These are phyloP conservation scores for Saraca asoca DNA, from an alignment of 331 rosid genomes.

Conservation along the genomic window DNA sequence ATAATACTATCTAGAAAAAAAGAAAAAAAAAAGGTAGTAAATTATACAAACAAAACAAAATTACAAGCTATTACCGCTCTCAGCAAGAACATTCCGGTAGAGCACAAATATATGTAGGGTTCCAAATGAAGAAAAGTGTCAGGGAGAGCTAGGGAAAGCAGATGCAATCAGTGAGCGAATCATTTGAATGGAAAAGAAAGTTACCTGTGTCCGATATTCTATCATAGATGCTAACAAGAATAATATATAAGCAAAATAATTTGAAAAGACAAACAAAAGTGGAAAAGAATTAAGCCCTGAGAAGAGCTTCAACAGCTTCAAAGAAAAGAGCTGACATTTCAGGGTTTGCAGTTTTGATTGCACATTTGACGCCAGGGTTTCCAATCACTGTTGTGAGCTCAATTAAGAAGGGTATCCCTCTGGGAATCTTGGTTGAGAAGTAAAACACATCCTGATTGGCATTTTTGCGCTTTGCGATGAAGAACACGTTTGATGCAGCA, in stretches of 20 bases:
- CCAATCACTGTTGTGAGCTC: slow-evolving; percentile 79
- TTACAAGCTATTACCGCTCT: slow-evolving; percentile 11
- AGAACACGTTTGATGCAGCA: slow-evolving; percentile 81
- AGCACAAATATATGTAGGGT: slow-evolving; percentile 16
- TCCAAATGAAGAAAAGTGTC: slow-evolving; percentile 25
- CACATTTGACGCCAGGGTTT: slow-evolving; percentile 85
- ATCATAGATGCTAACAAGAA: slow-evolving; percentile 45
- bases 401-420: slow-evolving; percentile 75
- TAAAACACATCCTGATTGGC: slow-evolving; percentile 96
- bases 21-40: slow-evolving; percentile 7
- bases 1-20: no score
- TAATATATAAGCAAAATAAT: slow-evolving; percentile 40
- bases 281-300: slow-evolving; percentile 45
- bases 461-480: slow-evolving; percentile 88
- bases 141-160: slow-evolving; percentile 30
- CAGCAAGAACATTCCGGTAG: neutral
- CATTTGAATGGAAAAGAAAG: neutral
- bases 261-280: slow-evolving; percentile 19
- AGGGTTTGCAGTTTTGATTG: slow-evolving; percentile 91
- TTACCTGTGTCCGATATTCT: slow-evolving; percentile 36
- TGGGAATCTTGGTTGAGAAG: slow-evolving; percentile 83
- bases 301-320: slow-evolving; percentile 82
- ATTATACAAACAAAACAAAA: slow-evolving; percentile 30
- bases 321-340: slow-evolving; percentile 80
- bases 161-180: slow-evolving; percentile 6